phyloP scores from a whole-genome alignment of 2,329 filamentous ascomycete species.

The Sclerotinia glacialis region DNA sequence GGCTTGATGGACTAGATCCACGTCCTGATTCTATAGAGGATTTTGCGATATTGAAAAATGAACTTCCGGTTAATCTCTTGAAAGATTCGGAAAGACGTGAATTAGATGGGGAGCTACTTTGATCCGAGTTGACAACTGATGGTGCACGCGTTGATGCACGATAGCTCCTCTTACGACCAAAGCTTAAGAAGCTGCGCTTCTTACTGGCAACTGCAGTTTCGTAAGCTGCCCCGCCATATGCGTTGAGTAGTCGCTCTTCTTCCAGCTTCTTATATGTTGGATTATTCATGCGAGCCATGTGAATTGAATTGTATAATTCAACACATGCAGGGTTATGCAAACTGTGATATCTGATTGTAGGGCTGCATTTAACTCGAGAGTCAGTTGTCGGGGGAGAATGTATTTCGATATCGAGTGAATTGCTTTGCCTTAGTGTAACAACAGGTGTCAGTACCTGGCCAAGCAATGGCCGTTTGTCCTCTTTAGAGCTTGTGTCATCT shows the following conservation, averaged over 20 bases:
- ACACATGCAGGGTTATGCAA: conserved; percentile 74
- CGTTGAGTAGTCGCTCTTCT: conserved; percentile 67
- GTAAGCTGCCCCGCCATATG: conserved; percentile 55
- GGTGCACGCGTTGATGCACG: conserved; percentile 60
- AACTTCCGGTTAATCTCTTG: conserved; percentile 67
- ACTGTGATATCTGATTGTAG: conserved; percentile 75
- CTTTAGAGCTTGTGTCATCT: conserved; percentile 28
- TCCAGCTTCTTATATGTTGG: conserved; percentile 74
- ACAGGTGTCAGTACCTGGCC: conserved; percentile 87
- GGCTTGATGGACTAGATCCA: conserved; percentile 43
- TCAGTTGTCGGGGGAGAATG: conserved; percentile 76
- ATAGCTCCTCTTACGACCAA: conserved; percentile 46
- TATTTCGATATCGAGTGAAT: conserved; percentile 89
- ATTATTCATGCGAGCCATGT: conserved; percentile 86
- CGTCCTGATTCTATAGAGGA: conserved; percentile 62
- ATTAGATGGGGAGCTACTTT: conserved; percentile 70
- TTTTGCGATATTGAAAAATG: conserved; percentile 76
- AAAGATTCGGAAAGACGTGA: conserved; percentile 68
- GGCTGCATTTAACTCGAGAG: conserved; percentile 65
- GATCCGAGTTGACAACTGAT: conserved; percentile 58
- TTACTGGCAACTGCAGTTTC: conserved; percentile 45
- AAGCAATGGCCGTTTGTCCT: conserved; percentile 49
- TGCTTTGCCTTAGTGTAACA: conserved; percentile 86
- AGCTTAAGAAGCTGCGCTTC: conserved; percentile 48
- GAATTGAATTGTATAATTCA: conserved; percentile 79